Evolutionary conservation across 805 yeast genomes (phyloP).

Genomic region (Candida hungchunana): DNA sequence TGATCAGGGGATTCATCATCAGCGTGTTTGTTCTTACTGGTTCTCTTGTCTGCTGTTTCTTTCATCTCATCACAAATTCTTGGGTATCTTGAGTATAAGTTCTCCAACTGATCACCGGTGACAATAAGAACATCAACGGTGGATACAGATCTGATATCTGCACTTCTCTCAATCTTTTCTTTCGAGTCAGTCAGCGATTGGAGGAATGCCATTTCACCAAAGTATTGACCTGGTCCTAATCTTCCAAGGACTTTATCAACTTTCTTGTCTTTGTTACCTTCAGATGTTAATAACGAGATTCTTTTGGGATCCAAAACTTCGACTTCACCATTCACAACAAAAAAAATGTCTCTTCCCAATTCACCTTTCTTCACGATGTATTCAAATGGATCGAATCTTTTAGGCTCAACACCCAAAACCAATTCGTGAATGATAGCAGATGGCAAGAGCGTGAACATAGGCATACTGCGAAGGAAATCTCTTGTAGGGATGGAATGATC

Average conservation of each 20-base stretch:
- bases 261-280: slow-evolving; percentile 17
- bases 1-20: slow-evolving; percentile 6
- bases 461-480: slow-evolving; percentile 52
- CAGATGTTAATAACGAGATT: slow-evolving; percentile 21
- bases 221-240: slow-evolving; percentile 57
- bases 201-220: slow-evolving; percentile 75
- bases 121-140: slow-evolving; percentile 58
- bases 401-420: slow-evolving; percentile 60
- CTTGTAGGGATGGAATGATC: slow-evolving; percentile 55
- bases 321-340: slow-evolving; percentile 64
- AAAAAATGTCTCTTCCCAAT: slow-evolving; percentile 58
- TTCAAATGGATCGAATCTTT: slow-evolving; percentile 50
- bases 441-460: slow-evolving; percentile 56
- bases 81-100: slow-evolving; percentile 56
- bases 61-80: slow-evolving; percentile 54
- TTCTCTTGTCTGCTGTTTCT: slow-evolving; percentile 54
- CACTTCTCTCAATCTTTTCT: slow-evolving; percentile 40
- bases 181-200: slow-evolving; percentile 36
- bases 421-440: slow-evolving; percentile 56
- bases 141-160: slow-evolving; percentile 59
- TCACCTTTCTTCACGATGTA: slow-evolving; percentile 58
- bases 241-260: slow-evolving; percentile 50
- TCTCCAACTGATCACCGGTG: slow-evolving; percentile 48
- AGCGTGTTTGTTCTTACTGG: slow-evolving; percentile 25
- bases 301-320: slow-evolving; percentile 50